Evolutionary conservation across 176 grass and related monocot species (phyloP).

Genomic region (Aegilops tauschii): DNA sequence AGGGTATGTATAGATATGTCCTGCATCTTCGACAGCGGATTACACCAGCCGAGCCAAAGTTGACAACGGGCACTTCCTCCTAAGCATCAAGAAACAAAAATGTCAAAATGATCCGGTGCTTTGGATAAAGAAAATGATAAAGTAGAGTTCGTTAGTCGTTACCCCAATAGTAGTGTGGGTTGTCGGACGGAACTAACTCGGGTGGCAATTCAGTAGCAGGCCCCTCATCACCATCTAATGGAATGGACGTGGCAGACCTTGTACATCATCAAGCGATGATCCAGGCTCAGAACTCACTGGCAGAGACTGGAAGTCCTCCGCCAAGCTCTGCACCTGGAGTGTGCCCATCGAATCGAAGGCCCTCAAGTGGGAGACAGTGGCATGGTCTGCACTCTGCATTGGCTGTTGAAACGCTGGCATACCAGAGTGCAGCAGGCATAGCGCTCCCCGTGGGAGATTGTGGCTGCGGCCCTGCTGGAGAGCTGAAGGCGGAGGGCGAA

Average conservation of each 20-base stretch:
- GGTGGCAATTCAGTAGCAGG: constrained; percentile 72
- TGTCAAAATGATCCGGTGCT: neutral
- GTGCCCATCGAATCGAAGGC: too few relatives aligned
- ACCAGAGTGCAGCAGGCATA: too few relatives aligned
- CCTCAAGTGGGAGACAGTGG: too few relatives aligned
- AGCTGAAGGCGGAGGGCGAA: constrained; percentile 4
- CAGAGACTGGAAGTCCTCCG: too few relatives aligned
- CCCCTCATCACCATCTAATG: constrained; percentile 48
- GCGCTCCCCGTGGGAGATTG: too few relatives aligned
- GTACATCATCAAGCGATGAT: too few relatives aligned
- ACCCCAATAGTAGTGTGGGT: constrained; percentile 90
- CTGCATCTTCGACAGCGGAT: constrained; percentile 89
- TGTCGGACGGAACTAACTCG: constrained; percentile 75
- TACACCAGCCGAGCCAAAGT: constrained; percentile 83
- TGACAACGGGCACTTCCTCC: constrained; percentile 23
- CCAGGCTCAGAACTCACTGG: too few relatives aligned
- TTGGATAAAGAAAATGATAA: constrained; percentile 6
- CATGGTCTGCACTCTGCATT: too few relatives aligned
- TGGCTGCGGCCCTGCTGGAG: constrained; percentile 31
- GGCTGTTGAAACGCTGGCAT: too few relatives aligned
- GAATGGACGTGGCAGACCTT: too few relatives aligned
- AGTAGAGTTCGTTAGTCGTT: constrained; percentile 47
- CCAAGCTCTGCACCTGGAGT: too few relatives aligned
- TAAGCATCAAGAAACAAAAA: constrained; percentile 37
- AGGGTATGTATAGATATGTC: constrained; percentile 50